Base-by-base conservation (phyloP, 768 basidiomycete species). In the Fomitopsis serialis region DNA sequence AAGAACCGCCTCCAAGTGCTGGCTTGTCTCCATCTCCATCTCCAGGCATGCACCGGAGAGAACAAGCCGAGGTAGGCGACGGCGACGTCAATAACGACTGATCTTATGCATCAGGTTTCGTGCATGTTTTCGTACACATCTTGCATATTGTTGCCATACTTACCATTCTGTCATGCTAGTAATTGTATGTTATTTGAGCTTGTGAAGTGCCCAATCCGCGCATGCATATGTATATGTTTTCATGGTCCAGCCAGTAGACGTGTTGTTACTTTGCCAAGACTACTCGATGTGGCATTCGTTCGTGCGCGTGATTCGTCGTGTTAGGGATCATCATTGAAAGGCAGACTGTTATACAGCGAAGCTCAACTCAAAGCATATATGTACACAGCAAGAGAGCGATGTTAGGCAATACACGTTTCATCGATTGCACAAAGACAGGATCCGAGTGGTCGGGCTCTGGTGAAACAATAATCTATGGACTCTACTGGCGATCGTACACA, bases 41-140 rank as follows among this genome's bases (percentile, higher is more conserved):
- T 2, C 49, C 53, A 22, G 68, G 61, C 36, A 52, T 63, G 36
- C 77, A 78, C 58, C 73, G 75, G 40, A 67, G 77, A 51, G 78
- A 79, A 63, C 65, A 60, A 43, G 77, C 75, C 21, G 74, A 76
- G 40, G 61, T 62, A 13, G 70, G 68, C 48, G 63, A 64, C 47
- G 54, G 54, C 44, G 37, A 32, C 29, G 34, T 35, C 32, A 47
- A 43, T 24, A 52, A 58, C 42, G 56, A 54, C n/a, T 19, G 22
- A 34, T 53, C 15, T 27, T 4, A 34, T 44, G 10, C 27, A 10
- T 4, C 44, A 45, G 5, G n/a, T n/a, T n/a, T 4, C 23, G 22
- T 29, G 34, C 34, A 45, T 49, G 48, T 42, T 44, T 17, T 49
- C 53, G 47, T 25, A 15, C 19, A 23, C 35, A 44, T 27, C 50